A percentile compares a stretch with the other conserved stretches of the same genome.
Conservation (phyloP, 192 early-diverging fungal genomes). For the Umbelopsis isabellina region DNA sequence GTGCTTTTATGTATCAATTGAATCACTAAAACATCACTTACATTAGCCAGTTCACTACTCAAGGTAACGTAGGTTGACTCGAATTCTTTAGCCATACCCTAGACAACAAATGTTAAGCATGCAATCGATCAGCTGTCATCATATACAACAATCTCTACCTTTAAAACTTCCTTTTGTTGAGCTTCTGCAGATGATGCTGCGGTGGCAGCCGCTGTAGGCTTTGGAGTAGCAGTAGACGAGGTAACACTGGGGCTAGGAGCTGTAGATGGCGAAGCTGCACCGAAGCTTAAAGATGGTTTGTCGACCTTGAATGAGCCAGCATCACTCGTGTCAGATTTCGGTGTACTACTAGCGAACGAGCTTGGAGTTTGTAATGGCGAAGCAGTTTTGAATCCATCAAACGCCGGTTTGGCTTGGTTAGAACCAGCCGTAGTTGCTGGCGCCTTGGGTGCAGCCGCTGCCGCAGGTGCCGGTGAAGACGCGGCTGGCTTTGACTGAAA, state of each 20-base stretch:
- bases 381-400: neutral
- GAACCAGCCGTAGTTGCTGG: neutral
- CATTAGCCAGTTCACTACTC: constrained; percentile 7
- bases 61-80: constrained; percentile 18
- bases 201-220: too few species aligned
- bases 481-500: neutral
- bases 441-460: neutral
- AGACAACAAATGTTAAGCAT: neutral
- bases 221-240: neutral
- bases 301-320: neutral
- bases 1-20: neutral
- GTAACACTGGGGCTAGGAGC: neutral
- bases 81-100: constrained; percentile 29
- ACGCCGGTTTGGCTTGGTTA: neutral
- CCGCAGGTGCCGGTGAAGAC: neutral
- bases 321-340: neutral
- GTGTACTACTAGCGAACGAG: constrained; percentile 5
- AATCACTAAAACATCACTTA: neutral
- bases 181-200: neutral
- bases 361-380: constrained; percentile 4
- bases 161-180: neutral
- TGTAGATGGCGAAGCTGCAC: neutral
- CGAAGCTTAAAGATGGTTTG: constrained; percentile 2
- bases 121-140: neutral
- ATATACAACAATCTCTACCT: neutral